A percentile compares a stretch with the other conserved stretches of the same genome.
Conservation (phyloP, 2,329 filamentous ascomycete genomes). For the Cytospora piceicola region DNA sequence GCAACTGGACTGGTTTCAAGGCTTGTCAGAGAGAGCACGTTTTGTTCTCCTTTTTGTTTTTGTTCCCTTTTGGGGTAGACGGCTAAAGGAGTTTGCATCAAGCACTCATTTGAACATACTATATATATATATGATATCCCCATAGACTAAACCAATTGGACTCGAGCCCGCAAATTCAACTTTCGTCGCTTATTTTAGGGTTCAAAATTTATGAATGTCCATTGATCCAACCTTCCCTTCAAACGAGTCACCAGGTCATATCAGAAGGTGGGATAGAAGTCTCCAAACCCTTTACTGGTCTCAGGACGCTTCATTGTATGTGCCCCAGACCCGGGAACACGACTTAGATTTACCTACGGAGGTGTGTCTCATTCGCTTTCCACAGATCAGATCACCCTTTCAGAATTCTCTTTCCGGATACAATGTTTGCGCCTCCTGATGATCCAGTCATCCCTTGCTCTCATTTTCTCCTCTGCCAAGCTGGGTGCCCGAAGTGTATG, state of each 20-base stretch:
- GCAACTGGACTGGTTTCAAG: neutral
- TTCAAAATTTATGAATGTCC: no score
- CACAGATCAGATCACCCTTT: no score
- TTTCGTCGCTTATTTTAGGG: conserved; percentile 23
- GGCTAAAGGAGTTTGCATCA: conserved; percentile 11
- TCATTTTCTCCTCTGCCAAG: neutral
- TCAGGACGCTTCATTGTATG: no score
- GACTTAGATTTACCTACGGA: no score
- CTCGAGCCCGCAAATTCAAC: conserved; percentile 20
- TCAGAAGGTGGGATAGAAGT: no score
- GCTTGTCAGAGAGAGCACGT: neutral
- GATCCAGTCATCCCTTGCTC: neutral
- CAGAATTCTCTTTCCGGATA: no score
- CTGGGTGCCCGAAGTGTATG: neutral
- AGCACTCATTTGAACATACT: conserved; percentile 16
- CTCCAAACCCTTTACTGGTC: no score
- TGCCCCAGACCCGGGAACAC: no score
- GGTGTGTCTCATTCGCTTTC: no score
- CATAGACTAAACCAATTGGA: conserved; percentile 14
- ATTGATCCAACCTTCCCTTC: neutral
- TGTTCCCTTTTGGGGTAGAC: conserved; percentile 7
- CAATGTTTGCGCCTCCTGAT: neutral
- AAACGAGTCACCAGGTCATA: no score
- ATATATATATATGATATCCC: conserved; percentile 16
- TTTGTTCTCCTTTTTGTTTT: neutral